Conservation (phyloP, 1,284 basidiomycete genomes). For the Cryptococcus amylolentus region DNA sequence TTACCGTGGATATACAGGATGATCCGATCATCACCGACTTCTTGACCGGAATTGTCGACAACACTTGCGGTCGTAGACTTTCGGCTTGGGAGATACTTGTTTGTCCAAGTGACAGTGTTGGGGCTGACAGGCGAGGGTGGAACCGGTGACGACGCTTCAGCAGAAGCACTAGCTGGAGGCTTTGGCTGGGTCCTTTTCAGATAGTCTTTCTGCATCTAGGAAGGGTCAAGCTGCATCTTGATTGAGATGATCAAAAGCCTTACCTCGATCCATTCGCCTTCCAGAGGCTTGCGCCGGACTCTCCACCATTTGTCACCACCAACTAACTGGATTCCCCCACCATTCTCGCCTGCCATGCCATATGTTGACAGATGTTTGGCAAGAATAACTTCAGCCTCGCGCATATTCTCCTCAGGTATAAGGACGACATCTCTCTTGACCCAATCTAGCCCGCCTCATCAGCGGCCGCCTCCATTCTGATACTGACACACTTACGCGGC, state of each 20-base stretch:
- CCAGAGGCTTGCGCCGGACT: slow-evolving; percentile 67
- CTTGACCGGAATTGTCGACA: slow-evolving; percentile 35
- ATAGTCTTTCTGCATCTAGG: slow-evolving; percentile 52
- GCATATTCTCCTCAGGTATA: slow-evolving; percentile 42
- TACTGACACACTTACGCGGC: slow-evolving; percentile 29
- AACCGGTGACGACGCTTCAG: neutral
- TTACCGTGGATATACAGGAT: slow-evolving; percentile 49
- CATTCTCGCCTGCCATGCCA: slow-evolving; percentile 30
- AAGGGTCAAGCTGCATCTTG: neutral
- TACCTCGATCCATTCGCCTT: slow-evolving; percentile 80
- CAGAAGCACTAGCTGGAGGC: slow-evolving; percentile 11
- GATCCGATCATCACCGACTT: slow-evolving; percentile 43
- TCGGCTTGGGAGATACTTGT: slow-evolving; percentile 20
- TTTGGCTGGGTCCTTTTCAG: slow-evolving; percentile 31
- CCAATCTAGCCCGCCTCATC: slow-evolving; percentile 29
- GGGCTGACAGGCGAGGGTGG: neutral
- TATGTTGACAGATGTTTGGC: slow-evolving; percentile 41
- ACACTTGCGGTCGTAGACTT: slow-evolving; percentile 25
- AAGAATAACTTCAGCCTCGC: slow-evolving; percentile 43
- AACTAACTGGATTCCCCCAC: slow-evolving; percentile 50
- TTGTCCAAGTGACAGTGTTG: slow-evolving; percentile 4
- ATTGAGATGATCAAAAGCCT: slow-evolving; percentile 4
- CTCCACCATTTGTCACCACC: slow-evolving; percentile 96
- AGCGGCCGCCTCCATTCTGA: neutral
- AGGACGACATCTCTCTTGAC: slow-evolving; percentile 42